Evolutionary conservation across 192 early-diverging fungal species (phyloP).

Genomic region (Coemansia sp.): DNA sequence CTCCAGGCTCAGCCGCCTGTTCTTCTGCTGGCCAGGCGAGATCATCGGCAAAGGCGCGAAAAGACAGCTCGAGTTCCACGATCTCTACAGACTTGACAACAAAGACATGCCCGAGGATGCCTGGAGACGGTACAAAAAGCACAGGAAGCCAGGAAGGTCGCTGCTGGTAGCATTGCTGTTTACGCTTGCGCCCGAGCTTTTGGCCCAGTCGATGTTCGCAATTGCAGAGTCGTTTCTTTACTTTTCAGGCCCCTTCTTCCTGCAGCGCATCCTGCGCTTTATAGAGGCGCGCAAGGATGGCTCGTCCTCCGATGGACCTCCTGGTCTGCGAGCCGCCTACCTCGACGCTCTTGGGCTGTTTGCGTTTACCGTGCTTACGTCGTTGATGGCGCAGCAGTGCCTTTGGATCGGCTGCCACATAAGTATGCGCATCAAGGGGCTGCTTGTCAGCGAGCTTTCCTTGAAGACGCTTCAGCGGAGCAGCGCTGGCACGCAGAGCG

Average conservation of each 20-base stretch:
- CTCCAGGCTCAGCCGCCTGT: conserved; percentile 28
- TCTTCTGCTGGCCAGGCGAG: conserved; percentile 61
- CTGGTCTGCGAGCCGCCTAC: conserved; percentile 43
- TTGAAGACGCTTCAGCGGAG: conserved; percentile 62
- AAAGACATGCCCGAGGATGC: conserved; percentile 50
- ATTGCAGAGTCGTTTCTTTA: conserved; percentile 23
- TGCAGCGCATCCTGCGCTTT: conserved; percentile 58
- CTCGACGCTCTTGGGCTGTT: conserved; percentile 62
- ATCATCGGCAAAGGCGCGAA: conserved; percentile 57
- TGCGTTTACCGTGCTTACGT: conserved; percentile 38
- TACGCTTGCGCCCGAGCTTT: conserved; percentile 48
- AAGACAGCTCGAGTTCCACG: conserved; percentile 57
- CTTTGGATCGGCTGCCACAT: conserved; percentile 66
- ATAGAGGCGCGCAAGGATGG: conserved; percentile 37
- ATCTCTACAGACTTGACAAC: conserved; percentile 58
- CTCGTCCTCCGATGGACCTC: neutral
- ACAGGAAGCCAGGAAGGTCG: conserved; percentile 24
- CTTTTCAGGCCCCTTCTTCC: conserved; percentile 58
- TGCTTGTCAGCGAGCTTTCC: conserved; percentile 65
- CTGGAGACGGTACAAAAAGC: conserved; percentile 32
- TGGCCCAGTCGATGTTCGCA: conserved; percentile 38
- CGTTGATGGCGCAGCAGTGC: conserved; percentile 52
- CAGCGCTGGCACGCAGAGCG: conserved; percentile 38
- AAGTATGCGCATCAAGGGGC: conserved; percentile 59
- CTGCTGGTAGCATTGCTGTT: conserved; percentile 33